phyloP scores from a whole-genome alignment of 2,329 filamentous ascomycete species.

The Sclerotiophoma versabilis region DNA sequence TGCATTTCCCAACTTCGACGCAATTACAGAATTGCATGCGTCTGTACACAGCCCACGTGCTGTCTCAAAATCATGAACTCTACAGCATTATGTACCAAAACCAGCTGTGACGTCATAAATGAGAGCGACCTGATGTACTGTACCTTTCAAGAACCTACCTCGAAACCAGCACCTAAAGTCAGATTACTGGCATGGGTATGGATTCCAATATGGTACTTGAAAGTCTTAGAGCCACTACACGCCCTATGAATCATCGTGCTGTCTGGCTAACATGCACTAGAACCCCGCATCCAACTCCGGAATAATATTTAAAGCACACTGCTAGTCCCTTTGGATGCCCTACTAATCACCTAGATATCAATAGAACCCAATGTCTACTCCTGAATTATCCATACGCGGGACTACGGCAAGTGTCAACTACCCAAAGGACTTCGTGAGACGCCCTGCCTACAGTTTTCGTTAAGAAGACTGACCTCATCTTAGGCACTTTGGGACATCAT shows the following conservation, averaged over 20 bases:
- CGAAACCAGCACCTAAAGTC: no score
- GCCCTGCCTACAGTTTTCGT: neutral
- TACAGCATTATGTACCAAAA: no score
- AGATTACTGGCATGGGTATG: no score
- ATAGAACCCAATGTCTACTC: neutral
- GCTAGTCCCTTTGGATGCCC: neutral
- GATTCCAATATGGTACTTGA: neutral
- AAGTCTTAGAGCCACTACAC: neutral
- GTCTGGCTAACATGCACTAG: neutral
- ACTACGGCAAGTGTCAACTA: constrained; percentile 5
- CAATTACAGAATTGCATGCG: no score
- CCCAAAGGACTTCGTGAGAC: constrained; percentile 4
- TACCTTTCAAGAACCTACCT: no score
- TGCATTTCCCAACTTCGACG: no score
- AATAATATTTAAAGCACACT: neutral
- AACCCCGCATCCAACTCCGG: constrained; percentile 1
- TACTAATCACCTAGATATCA: neutral
- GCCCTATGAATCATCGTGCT: neutral
- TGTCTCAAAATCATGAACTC: no score
- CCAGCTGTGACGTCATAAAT: no score
- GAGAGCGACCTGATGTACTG: no score
- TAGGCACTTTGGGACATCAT: constrained; percentile 48
- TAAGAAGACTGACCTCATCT: neutral
- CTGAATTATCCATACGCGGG: constrained; percentile 3
- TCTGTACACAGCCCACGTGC: no score